Evolutionary conservation across 805 yeast genomes (phyloP).

Genomic region (Metschnikowia bowlesiae): DNA sequence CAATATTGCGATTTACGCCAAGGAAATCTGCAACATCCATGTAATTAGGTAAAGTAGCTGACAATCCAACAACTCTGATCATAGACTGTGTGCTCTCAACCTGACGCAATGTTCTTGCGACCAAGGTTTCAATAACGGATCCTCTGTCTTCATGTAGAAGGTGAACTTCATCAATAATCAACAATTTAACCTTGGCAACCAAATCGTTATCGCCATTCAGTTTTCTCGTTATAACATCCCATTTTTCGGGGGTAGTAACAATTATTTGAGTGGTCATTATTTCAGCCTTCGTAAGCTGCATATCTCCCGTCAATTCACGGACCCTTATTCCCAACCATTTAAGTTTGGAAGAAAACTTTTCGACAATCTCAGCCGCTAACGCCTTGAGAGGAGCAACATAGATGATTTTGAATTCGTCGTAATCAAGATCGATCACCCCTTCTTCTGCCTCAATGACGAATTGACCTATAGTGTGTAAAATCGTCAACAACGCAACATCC

Average conservation of each 20-base stretch:
- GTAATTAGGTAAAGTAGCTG: constrained; percentile 19
- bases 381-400: constrained; percentile 95
- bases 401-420: constrained; percentile 82
- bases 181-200: constrained; percentile 70
- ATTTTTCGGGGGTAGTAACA: constrained; percentile 90
- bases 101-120: constrained; percentile 77
- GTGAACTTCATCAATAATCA: constrained; percentile 96
- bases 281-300: constrained; percentile 82
- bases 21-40: constrained; percentile 79
- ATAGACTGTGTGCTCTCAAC: constrained; percentile 86
- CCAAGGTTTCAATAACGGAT: constrained; percentile 83
- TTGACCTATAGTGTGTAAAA: constrained; percentile 66
- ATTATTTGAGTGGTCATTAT: constrained; percentile 78
- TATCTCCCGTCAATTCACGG: constrained; percentile 89
- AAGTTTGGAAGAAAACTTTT: constrained; percentile 72
- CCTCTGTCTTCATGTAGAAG: constrained; percentile 96
- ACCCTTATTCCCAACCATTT: constrained; percentile 85
- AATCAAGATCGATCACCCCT: constrained; percentile 60
- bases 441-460: constrained; percentile 48
- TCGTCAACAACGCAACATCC: constrained; percentile 19
- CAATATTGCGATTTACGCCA: constrained; percentile 83
- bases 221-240: constrained; percentile 97
- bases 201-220: constrained; percentile 53
- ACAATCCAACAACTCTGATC: constrained; percentile 20
- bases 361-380: constrained; percentile 93